Evolutionary conservation across 176 grass and related monocot species (phyloP), one percentile per base, ranked within the genome.

Genomic region (Oryza glumipatula): DNA sequence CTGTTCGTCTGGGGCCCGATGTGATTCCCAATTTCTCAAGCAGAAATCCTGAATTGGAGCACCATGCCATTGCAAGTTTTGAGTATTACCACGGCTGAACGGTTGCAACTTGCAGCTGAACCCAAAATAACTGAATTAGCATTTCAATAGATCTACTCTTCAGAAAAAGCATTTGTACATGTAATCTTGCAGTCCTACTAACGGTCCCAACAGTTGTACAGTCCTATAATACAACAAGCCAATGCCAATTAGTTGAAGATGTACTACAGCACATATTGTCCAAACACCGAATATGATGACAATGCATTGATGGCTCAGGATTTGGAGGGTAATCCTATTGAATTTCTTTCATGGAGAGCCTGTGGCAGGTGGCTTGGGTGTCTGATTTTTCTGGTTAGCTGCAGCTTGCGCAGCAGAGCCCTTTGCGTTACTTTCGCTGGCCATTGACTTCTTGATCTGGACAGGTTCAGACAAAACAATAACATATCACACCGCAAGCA

Each of bases 381-480:
- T 70, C 80, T 94, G 93, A 66, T 84, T 82, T 90, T 90, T 94
- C 65, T 83, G 88, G 80, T 76, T 86, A 19, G 88, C 82, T 86
- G 85, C 60, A 75, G 79, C 70, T 78, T 92, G 87, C 26, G 75
- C 79, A 81, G 88, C 70, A 48, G 82, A 84, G 47, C 71, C 77
- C 81, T 77, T 95, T 30, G 76, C 80, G 74, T 88, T 90, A 70
- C 71, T 76, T 77, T 83, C 68, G 3, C 60, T 80, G 17, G 30
- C 87, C 88, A 95, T 92, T 23, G 90, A 95, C 79, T 92, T 95
- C 79, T 95, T 95, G 23, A 92, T 88, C 93, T 95, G 79, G 65
- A 46, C 11, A 5, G 43, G 78, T 26, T 68, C 54, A 72, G 47
- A 83, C 36, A 38, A 51, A 2, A 85, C 7, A 74, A 22, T 28